Percentiles rank a stretch among this genome's conserved stretches.
These are phyloP conservation scores for Ceratocystis diversiconidia DNA, from an alignment of 2,329 filamentous ascomycete genomes.

Conservation along the genomic window DNA sequence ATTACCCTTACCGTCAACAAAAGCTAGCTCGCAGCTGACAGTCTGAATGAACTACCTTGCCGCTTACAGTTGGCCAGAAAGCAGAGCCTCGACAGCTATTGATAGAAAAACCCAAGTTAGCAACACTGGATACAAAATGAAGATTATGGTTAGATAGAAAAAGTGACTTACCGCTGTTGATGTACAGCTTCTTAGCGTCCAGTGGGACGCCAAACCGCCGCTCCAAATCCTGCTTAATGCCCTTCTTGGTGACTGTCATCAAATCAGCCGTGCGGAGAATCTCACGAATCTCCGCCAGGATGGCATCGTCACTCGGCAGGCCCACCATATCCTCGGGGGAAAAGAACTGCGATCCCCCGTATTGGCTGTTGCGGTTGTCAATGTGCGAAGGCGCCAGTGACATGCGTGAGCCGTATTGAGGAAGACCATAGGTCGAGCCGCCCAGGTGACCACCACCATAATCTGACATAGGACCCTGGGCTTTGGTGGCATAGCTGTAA, in stretches of 20 bases:
- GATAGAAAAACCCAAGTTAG: background rate
- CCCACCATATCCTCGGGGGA: constrained; percentile 54
- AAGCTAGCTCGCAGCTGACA: background rate
- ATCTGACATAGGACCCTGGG: constrained; percentile 48
- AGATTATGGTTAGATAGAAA: background rate
- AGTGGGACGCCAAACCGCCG: constrained; percentile 74
- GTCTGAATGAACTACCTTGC: no score
- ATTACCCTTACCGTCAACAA: background rate
- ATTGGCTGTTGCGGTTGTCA: constrained; percentile 45
- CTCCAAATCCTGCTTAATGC: constrained; percentile 87
- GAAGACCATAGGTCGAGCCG: constrained; percentile 20
- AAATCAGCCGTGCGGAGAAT: constrained; percentile 83
- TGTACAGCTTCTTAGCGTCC: constrained; percentile 81
- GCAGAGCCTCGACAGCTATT: constrained; percentile 57
- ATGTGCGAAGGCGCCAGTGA: constrained; percentile 67
- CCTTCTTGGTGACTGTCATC: constrained; percentile 98
- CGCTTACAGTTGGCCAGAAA: constrained; percentile 58
- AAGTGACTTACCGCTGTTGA: constrained; percentile 64
- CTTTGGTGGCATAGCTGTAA: constrained; percentile 85
- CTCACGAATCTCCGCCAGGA: constrained; percentile 86
- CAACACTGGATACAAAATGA: background rate
- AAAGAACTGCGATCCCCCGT: constrained; percentile 45
- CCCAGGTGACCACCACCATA: constrained; percentile 49
- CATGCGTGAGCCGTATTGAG: constrained; percentile 48
- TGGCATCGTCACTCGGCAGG: constrained; percentile 74